Conservation (phyloP, 179 eudicot genomes). For the Pouteria campechiana region DNA sequence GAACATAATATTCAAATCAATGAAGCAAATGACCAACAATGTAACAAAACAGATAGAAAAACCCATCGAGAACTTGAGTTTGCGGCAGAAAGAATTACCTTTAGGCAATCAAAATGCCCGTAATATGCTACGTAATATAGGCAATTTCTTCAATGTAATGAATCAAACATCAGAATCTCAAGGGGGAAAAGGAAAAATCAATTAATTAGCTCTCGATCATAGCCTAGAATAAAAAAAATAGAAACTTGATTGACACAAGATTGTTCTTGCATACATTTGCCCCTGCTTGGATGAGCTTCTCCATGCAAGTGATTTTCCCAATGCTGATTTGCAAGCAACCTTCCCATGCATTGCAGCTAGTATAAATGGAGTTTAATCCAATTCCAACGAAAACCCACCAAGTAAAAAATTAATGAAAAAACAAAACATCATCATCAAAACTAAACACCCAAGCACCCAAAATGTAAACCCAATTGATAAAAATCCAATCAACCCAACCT, state of each 20-base stretch:
- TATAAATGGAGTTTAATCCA: slow-evolving; percentile 87
- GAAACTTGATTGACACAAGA: no score
- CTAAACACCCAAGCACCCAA: background rate
- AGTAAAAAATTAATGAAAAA: background rate
- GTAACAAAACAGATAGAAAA: background rate
- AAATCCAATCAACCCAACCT: no score
- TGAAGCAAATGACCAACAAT: background rate
- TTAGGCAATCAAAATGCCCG: slow-evolving; percentile 75
- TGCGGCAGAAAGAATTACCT: slow-evolving; percentile 67
- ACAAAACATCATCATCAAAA: background rate
- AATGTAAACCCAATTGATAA: no score
- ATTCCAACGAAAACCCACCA: background rate
- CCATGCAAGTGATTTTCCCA: slow-evolving; percentile 65
- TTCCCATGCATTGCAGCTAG: slow-evolving; percentile 90
- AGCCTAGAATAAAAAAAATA: no score
- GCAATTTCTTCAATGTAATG: slow-evolving; percentile 71
- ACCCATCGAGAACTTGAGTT: slow-evolving; percentile 78
- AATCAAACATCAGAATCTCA: slow-evolving; percentile 96
- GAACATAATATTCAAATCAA: no score
- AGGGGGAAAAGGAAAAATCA: no score
- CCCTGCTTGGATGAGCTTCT: slow-evolving; percentile 76
- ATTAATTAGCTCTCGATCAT: no score
- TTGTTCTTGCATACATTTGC: slow-evolving; percentile 89
- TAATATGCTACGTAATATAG: slow-evolving; percentile 90
- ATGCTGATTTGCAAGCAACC: no score